Percentiles rank a stretch among this genome's conserved stretches.
phyloP scores from a whole-genome alignment of 805 yeast species.

The Komagataella pastoris region DNA sequence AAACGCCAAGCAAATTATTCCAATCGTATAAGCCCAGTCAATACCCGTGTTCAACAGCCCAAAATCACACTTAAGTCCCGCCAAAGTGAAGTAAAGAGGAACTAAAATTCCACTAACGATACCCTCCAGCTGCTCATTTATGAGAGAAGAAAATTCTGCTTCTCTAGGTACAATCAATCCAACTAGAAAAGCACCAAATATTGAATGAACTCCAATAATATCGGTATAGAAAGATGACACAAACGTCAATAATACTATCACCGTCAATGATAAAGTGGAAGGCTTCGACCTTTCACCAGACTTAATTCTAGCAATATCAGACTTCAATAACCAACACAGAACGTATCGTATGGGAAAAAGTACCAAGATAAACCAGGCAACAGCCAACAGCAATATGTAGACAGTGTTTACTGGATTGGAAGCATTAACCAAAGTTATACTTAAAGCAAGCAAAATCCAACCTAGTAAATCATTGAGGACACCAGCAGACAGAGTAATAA shows the following conservation, averaged over 20 bases:
- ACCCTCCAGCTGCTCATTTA: constrained; percentile 70
- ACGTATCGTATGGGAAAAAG: constrained; percentile 40
- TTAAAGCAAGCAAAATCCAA: constrained; percentile 67
- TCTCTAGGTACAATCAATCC: constrained; percentile 72
- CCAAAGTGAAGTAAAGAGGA: constrained; percentile 70
- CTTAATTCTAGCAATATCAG: constrained; percentile 19
- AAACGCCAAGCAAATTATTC: constrained; percentile 54
- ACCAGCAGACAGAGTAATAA: constrained; percentile 71
- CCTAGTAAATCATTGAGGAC: constrained; percentile 70
- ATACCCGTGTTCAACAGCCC: constrained; percentile 49
- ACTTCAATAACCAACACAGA: constrained; percentile 29
- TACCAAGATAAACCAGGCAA: constrained; percentile 58
- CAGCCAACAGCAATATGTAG: constrained; percentile 50
- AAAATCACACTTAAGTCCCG: constrained; percentile 61
- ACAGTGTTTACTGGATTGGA: constrained; percentile 55
- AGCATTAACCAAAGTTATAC: constrained; percentile 66
- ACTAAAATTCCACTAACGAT: constrained; percentile 57
- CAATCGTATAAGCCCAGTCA: constrained; percentile 72
- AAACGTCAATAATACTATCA: constrained; percentile 42
- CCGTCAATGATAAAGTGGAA: constrained; percentile 44
- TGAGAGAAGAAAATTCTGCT: constrained; percentile 52
- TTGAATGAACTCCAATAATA: constrained; percentile 77
- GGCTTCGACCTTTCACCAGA: constrained; percentile 44
- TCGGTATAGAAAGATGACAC: constrained; percentile 68
- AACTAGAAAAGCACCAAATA: constrained; percentile 72